phyloP scores from a whole-genome alignment of 345 rosid genomes.

The Aegle marmelos region DNA sequence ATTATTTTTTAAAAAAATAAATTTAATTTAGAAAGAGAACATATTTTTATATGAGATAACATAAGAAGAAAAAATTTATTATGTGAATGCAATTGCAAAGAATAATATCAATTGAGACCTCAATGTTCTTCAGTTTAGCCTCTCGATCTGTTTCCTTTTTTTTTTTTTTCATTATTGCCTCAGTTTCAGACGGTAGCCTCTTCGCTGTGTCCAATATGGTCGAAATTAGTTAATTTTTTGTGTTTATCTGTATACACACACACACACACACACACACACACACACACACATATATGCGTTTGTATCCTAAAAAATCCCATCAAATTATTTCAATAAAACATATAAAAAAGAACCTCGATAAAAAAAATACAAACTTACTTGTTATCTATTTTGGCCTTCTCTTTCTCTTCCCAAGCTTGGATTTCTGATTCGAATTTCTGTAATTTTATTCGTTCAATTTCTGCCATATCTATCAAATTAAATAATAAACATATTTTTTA shows the following conservation, averaged over 20 bases:
- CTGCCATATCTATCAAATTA: neutral
- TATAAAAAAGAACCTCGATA: neutral
- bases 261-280: too few species aligned
- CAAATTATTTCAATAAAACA: neutral
- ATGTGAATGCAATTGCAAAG: too few species aligned
- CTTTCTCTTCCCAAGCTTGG: neutral
- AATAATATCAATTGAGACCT: neutral
- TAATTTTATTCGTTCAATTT: neutral
- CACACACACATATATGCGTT: too few species aligned
- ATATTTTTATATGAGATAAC: too few species aligned
- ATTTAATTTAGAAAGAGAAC: too few species aligned
- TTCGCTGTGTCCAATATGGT: neutral
- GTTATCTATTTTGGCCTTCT: neutral
- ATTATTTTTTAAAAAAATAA: too few species aligned
- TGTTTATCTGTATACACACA: too few species aligned
- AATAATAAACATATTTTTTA: too few species aligned
- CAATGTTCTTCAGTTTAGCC: neutral
- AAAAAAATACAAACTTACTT: neutral
- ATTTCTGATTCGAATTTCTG: neutral
- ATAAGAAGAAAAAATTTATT: too few species aligned
- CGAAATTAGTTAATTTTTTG: too few species aligned
- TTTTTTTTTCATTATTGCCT: neutral
- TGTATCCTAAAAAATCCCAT: too few species aligned
- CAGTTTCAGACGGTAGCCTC: neutral
- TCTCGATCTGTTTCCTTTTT: neutral